Evolutionary conservation across 495 filamentous ascomycete genomes (phyloP).

Genomic region (Penicillium riverlandense): DNA sequence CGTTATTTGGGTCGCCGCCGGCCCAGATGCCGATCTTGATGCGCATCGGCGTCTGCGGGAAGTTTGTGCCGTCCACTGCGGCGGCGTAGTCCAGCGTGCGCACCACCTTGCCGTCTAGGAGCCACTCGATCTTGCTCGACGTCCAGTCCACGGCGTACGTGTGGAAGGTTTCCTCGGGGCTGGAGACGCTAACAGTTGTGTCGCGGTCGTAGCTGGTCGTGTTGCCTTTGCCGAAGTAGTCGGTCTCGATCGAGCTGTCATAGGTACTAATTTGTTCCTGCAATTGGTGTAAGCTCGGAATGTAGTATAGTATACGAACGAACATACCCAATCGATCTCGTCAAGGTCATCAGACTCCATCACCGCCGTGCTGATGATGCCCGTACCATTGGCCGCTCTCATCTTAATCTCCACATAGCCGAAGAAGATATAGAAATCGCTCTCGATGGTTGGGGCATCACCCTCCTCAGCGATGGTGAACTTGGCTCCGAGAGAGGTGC

Average conservation of each 20-base stretch:
- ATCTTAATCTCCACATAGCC: conserved; percentile 66
- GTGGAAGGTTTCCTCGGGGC: conserved; percentile 64
- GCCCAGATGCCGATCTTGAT: conserved; percentile 84
- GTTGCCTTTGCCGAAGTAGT: conserved; percentile 93
- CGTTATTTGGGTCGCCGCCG: conserved; percentile 69
- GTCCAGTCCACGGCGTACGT: conserved; percentile 90
- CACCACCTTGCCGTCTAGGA: conserved; percentile 68
- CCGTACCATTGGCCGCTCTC: conserved; percentile 65
- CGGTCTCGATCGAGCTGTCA: conserved; percentile 64
- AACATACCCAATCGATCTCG: conserved; percentile 86
- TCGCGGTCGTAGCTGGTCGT: conserved; percentile 73
- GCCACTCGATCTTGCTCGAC: conserved; percentile 64
- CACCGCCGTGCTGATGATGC: conserved; percentile 74
- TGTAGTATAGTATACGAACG: neutral
- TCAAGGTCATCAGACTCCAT: conserved; percentile 85
- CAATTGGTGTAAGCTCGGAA: neutral
- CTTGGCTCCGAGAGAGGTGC: conserved; percentile 48
- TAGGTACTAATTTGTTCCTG: conserved; percentile 53
- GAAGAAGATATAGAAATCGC: conserved; percentile 76
- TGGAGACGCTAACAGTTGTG: conserved; percentile 45
- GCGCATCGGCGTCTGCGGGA: conserved; percentile 86
- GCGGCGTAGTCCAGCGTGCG: conserved; percentile 58
- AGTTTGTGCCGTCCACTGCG: conserved; percentile 61
- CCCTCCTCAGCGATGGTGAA: conserved; percentile 65
- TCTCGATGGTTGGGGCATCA: conserved; percentile 68